Evolutionary conservation across 2,329 filamentous ascomycete genomes (phyloP), one percentile per base, ranked within the genome.

Genomic region (Xylogone sp.): DNA sequence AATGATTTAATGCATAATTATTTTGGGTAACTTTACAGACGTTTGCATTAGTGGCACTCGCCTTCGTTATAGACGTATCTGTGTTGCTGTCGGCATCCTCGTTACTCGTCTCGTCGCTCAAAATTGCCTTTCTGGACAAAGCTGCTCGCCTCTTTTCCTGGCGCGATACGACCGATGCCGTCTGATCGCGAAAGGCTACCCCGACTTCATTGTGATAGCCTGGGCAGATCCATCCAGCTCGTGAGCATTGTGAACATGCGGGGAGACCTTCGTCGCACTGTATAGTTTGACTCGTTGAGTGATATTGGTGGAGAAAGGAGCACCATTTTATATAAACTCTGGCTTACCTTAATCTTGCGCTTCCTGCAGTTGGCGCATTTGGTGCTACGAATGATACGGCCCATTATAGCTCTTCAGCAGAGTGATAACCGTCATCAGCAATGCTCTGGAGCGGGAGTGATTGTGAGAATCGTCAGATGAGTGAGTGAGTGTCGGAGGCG

Each of bases 111-210:
- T 27, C 24, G 10, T 27, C 24, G 24, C 24, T 6, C 24, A 27
- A 24, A 46, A 24, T 43, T 43, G 9, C 13, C 19, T 8, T 42
- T 12, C 20, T 48, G 19, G 46, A 55, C 18, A 29, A 10, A 2
- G 49, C 42, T 29, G 52, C 43, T 43, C 43, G 56, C 61, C 24
- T 55, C 53, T 62, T 62, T 67, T 57, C 64, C 65, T 5, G 68
- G 69, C 51, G 70, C 63, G 44, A 74, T 75, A 77, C 78, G 50
- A 82, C 78, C 60, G 78, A 76, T 27, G 71, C 73, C 56, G 75
- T 82, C 62, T 82, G 76, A 59, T 82, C 76, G 42, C 78, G 74
- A 57, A 82, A 82, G 70, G 82, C 79, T 54, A 82, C 70, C 56
- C 82, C 78, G 42, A 79, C 72, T 46, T 76, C 68, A 55, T 78